phyloP scores from a whole-genome alignment of 257 asterid genomes.

The Verbena officinalis region DNA sequence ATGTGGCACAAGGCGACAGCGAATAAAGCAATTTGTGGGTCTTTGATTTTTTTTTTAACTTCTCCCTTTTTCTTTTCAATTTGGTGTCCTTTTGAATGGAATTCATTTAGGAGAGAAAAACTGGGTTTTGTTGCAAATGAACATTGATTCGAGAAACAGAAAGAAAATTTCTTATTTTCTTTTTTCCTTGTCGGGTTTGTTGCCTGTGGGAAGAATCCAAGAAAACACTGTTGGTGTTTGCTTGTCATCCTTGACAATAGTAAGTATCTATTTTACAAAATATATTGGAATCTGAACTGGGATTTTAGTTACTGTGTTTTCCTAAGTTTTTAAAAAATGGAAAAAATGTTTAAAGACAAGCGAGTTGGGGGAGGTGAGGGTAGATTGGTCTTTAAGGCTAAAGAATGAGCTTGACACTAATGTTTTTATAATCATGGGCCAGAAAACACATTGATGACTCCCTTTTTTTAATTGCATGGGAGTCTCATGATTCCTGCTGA shows the following conservation, averaged over 20 bases:
- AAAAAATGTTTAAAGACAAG: slow-evolving; percentile 25
- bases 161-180: slow-evolving; percentile 10
- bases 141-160: slow-evolving; percentile 22
- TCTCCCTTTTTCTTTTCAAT: background rate
- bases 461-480: slow-evolving; percentile 39
- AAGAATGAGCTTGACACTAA: slow-evolving; percentile 44
- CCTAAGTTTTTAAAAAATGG: slow-evolving; percentile 8
- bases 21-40: slow-evolving; percentile 30
- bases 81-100: background rate
- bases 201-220: slow-evolving; percentile 18
- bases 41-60: background rate
- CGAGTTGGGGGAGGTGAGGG: slow-evolving; percentile 37
- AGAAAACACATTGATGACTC: slow-evolving; percentile 48
- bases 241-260: slow-evolving; percentile 16
- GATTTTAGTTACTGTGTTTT: slow-evolving; percentile 3
- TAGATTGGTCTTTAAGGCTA: slow-evolving; percentile 46
- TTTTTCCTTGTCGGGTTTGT: background rate
- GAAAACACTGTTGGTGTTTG: slow-evolving; percentile 23
- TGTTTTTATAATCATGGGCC: slow-evolving; percentile 48
- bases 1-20: slow-evolving; percentile 20
- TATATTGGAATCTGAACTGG: slow-evolving; percentile 15
- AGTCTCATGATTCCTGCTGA: slow-evolving; percentile 48
- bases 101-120: background rate
- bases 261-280: slow-evolving; percentile 6
- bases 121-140: slow-evolving; percentile 16